Evolutionary conservation across 805 yeast genomes (phyloP).

Genomic region (Metschnikowia anglica): DNA sequence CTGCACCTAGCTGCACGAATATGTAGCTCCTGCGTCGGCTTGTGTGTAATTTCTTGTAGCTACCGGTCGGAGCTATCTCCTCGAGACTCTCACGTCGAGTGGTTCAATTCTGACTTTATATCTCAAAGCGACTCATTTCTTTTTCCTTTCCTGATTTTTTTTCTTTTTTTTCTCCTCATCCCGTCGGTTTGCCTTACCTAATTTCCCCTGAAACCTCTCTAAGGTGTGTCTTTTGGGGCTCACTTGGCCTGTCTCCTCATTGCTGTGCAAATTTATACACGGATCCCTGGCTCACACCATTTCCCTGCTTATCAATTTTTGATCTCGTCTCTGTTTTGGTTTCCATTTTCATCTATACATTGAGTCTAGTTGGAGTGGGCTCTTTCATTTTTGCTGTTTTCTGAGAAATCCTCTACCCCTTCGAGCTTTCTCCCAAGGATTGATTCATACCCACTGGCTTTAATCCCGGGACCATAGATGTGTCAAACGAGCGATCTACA

Average conservation of each 20-base stretch:
- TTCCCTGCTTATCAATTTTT: neutral
- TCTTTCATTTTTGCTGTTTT: too few species aligned
- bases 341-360: too few species aligned
- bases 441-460: neutral
- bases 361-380: too few species aligned
- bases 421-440: too few species aligned
- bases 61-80: neutral
- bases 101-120: neutral
- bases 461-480: neutral
- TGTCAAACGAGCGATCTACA: neutral
- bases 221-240: conserved; percentile 2
- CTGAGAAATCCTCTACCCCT: too few species aligned
- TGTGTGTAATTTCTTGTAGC: neutral
- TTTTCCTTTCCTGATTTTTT: neutral
- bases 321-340: neutral
- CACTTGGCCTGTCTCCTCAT: conserved; percentile 3
- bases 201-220: conserved; percentile 1
- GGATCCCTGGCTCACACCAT: neutral
- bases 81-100: conserved; percentile 1
- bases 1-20: conserved; percentile 1
- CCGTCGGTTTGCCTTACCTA: neutral
- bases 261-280: neutral
- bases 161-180: neutral
- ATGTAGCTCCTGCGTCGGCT: conserved; percentile 6
- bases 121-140: neutral